These are phyloP conservation scores for Epicoccum sorghinum DNA, from an alignment of 2,329 filamentous ascomycete species.

Conservation along the genomic window DNA sequence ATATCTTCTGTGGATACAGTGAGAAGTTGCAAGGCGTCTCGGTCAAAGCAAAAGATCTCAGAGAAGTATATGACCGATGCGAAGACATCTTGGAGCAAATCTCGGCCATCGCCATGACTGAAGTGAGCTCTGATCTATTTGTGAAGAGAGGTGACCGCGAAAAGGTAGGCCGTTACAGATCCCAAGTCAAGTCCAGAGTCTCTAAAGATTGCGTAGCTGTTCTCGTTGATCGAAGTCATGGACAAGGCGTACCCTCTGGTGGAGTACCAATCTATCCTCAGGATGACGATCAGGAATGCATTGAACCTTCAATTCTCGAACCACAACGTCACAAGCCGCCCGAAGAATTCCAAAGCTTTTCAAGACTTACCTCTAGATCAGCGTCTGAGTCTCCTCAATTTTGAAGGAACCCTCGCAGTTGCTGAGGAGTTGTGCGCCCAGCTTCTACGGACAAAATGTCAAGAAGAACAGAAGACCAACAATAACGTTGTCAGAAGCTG, in stretches of 20 bases:
- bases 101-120: neutral
- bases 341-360: neutral
- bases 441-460: slow-evolving; percentile 11
- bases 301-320: slow-evolving; percentile 6
- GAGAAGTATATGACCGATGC: slow-evolving; percentile 1
- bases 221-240: neutral
- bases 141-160: neutral
- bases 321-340: slow-evolving; percentile 6
- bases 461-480: slow-evolving; percentile 15
- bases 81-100: neutral
- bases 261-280: neutral
- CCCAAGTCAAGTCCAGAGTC: neutral
- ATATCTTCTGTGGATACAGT: slow-evolving; percentile 23
- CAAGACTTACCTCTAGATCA: neutral
- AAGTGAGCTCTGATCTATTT: neutral
- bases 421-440: neutral
- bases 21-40: neutral
- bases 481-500: slow-evolving; percentile 16
- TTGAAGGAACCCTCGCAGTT: slow-evolving; percentile 16
- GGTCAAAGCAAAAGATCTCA: slow-evolving; percentile 3
- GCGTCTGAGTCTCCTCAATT: slow-evolving; percentile 17
- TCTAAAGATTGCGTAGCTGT: neutral
- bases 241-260: neutral
- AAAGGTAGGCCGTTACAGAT: neutral
- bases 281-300: slow-evolving; percentile 1